These are phyloP conservation scores for Lachancea meyersii DNA, from an alignment of 805 yeast species.

Conservation along the genomic window DNA sequence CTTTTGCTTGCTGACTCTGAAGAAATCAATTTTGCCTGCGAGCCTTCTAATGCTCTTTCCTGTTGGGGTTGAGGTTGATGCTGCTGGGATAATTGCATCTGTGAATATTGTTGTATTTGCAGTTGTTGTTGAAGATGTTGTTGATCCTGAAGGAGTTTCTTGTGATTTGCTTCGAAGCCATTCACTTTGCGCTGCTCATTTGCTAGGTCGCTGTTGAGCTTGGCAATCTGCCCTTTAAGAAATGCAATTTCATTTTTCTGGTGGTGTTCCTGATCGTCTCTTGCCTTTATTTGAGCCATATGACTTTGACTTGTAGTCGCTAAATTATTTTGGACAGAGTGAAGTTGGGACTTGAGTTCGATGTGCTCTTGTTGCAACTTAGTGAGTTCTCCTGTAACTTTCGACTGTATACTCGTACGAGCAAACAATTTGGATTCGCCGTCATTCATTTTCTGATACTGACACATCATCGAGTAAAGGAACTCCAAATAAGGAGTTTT, in stretches of 20 bases:
- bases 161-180: neutral
- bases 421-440: conserved; percentile 33
- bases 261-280: conserved; percentile 1
- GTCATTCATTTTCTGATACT: conserved; percentile 46
- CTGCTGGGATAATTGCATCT: conserved; percentile 1
- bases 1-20: neutral
- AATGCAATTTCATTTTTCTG: conserved; percentile 1
- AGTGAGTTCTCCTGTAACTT: conserved; percentile 8
- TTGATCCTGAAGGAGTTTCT: neutral
- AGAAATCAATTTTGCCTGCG: neutral
- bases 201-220: neutral
- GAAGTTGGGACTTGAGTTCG: conserved; percentile 6
- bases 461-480: conserved; percentile 71
- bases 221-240: conserved; percentile 2
- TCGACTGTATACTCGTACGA: conserved; percentile 16
- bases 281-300: neutral
- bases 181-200: conserved; percentile 3
- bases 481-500: conserved; percentile 89
- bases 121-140: neutral
- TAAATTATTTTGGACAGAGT: conserved; percentile 2
- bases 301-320: conserved; percentile 1
- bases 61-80: neutral
- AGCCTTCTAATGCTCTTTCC: neutral
- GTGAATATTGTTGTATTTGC: neutral
- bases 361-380: conserved; percentile 11